Evolutionary conservation across 345 rosid species (phyloP).

Genomic region (Litchi chinensis): DNA sequence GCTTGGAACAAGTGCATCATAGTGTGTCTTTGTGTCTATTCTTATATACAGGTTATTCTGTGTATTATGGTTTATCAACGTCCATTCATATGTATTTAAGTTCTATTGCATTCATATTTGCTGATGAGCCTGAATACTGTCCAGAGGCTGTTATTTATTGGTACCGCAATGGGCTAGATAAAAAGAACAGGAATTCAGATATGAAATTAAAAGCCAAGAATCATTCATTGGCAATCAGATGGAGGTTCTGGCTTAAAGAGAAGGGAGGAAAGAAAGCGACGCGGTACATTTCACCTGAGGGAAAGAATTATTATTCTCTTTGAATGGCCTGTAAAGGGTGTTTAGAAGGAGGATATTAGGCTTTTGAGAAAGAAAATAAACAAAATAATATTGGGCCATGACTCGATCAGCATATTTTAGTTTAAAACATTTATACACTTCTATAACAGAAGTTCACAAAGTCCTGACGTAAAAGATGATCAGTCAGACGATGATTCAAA

Average conservation of each 20-base stretch:
- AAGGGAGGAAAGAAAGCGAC: background rate
- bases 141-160: background rate
- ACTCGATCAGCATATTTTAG: no score
- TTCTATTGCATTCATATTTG: background rate
- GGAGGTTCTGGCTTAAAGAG: background rate
- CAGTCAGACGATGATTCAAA: no score
- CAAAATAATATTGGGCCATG: no score
- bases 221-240: conserved; percentile 8
- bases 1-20: no score
- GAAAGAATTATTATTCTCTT: conserved; percentile 12
- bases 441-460: background rate
- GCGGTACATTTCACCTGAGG: conserved; percentile 9
- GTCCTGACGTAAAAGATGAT: background rate
- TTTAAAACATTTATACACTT: no score
- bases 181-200: background rate
- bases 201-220: conserved; percentile 14
- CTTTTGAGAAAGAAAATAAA: no score
- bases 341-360: no score
- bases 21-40: no score
- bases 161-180: background rate
- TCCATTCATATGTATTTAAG: no score
- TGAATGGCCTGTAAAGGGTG: no score
- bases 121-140: background rate
- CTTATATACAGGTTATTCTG: no score
- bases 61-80: no score